Percentiles rank a stretch among this genome's conserved stretches.
These are phyloP conservation scores for Acanthamoeba castellanii DNA, from an alignment of 208 protist genomes.

Conservation along the genomic window DNA sequence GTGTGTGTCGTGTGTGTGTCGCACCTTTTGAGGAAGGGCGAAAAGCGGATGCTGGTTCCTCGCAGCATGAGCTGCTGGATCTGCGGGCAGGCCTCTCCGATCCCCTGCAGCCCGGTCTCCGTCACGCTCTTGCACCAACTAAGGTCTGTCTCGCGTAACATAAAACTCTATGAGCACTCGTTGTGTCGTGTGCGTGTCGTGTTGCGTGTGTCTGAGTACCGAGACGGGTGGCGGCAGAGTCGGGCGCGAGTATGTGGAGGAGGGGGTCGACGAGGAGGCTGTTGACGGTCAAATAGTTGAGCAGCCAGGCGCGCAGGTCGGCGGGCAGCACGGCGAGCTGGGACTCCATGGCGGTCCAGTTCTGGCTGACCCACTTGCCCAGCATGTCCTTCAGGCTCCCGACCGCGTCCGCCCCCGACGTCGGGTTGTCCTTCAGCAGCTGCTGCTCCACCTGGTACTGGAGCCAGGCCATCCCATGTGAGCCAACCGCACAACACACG, in stretches of 20 bases:
- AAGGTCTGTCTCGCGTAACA: neutral
- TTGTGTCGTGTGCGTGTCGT: neutral
- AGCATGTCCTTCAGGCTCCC: neutral
- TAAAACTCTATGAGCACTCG: neutral
- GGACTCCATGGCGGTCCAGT: neutral
- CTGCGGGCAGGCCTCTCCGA: neutral
- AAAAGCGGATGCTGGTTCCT: constrained; percentile 4
- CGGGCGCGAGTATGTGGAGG: neutral
- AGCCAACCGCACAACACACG: too few species aligned
- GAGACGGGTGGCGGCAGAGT: neutral
- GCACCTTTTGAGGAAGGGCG: neutral
- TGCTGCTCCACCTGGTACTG: neutral
- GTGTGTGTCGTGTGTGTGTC: neutral
- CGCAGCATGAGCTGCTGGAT: neutral
- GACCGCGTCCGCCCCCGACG: neutral
- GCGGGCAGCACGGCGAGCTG: neutral
- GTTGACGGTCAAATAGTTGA: neutral
- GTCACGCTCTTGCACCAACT: constrained; percentile 40
- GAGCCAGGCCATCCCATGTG: too few species aligned
- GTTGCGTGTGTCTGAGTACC: neutral
- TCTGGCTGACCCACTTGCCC: neutral
- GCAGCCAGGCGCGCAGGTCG: constrained; percentile 1
- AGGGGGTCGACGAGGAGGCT: neutral
- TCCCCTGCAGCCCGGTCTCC: neutral
- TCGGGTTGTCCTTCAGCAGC: neutral